These are phyloP conservation scores for Exophiala calicioides DNA, from an alignment of 2,329 filamentous ascomycete species.

Conservation along the genomic window DNA sequence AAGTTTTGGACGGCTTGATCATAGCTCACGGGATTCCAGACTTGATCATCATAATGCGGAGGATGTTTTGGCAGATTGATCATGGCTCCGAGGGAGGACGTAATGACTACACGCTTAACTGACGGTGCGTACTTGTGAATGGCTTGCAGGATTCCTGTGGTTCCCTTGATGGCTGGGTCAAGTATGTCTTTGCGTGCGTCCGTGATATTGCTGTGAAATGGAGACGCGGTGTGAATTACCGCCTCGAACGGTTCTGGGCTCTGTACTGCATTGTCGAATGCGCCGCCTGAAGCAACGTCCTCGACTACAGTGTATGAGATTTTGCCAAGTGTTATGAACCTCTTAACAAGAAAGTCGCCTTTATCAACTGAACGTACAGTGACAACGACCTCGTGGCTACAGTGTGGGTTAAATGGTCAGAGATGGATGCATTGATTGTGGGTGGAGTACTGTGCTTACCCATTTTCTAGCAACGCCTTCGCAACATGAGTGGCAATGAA, in stretches of 20 bases:
- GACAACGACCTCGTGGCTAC: slow-evolving; percentile 62
- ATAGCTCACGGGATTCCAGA: slow-evolving; percentile 47
- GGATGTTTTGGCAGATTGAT: slow-evolving; percentile 48
- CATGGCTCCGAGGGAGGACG: slow-evolving; percentile 67
- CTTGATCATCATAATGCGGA: slow-evolving; percentile 38
- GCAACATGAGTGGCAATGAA: slow-evolving; percentile 66
- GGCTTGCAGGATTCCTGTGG: slow-evolving; percentile 61
- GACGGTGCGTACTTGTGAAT: slow-evolving; percentile 61
- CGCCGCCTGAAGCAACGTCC: slow-evolving; percentile 67
- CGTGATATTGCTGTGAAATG: slow-evolving; percentile 72
- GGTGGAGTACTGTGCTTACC: too few relatives aligned
- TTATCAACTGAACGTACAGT: slow-evolving; percentile 63
- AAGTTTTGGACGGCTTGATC: slow-evolving; percentile 39
- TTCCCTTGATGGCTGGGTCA: slow-evolving; percentile 63
- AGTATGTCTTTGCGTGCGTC: slow-evolving; percentile 61
- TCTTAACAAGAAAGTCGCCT: slow-evolving; percentile 59
- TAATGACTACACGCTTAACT: slow-evolving; percentile 72
- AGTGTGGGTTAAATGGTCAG: too few relatives aligned
- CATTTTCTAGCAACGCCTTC: slow-evolving; percentile 54
- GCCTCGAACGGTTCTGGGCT: slow-evolving; percentile 68
- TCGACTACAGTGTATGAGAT: slow-evolving; percentile 67
- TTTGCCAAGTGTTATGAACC: slow-evolving; percentile 50
- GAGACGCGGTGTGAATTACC: slow-evolving; percentile 72
- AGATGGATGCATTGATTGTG: too few relatives aligned
- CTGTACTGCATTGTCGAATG: slow-evolving; percentile 65